phyloP scores from a whole-genome alignment of 148 eudicot genomes.

The Rhododendron vialii region DNA sequence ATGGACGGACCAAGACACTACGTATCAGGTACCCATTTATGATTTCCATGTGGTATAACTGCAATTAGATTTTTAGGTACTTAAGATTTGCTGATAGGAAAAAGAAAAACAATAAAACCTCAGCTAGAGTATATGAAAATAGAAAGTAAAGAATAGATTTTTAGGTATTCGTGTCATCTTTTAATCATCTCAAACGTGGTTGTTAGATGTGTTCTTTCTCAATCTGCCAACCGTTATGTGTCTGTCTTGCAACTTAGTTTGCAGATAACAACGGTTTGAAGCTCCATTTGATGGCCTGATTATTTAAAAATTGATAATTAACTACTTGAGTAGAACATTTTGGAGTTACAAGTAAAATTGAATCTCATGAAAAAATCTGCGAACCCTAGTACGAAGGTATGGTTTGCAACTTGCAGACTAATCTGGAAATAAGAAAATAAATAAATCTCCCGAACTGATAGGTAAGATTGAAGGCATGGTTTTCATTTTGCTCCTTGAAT shows the following conservation, averaged over 20 bases:
- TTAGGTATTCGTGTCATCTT: not conserved
- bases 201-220: not conserved
- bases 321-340: not conserved
- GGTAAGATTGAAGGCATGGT: not conserved
- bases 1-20: slow-evolving; percentile 66
- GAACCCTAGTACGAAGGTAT: too few species aligned
- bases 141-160: not conserved
- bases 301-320: not conserved
- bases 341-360: not conserved
- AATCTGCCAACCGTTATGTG: not conserved
- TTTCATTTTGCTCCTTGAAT: not conserved
- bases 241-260: not conserved
- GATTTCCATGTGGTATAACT: not conserved
- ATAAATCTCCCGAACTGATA: not conserved
- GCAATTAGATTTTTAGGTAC: not conserved
- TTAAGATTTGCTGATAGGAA: not conserved
- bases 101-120: not conserved
- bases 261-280: not conserved
- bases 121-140: not conserved
- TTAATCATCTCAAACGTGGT: not conserved
- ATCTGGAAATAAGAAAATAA: not conserved
- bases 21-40: slow-evolving; percentile 58
- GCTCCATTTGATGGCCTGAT: not conserved
- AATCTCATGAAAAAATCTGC: not conserved
- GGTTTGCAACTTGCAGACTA: not conserved